phyloP scores from a whole-genome alignment of 2,329 filamentous ascomycete species.

The Ascochyta rabiei region DNA sequence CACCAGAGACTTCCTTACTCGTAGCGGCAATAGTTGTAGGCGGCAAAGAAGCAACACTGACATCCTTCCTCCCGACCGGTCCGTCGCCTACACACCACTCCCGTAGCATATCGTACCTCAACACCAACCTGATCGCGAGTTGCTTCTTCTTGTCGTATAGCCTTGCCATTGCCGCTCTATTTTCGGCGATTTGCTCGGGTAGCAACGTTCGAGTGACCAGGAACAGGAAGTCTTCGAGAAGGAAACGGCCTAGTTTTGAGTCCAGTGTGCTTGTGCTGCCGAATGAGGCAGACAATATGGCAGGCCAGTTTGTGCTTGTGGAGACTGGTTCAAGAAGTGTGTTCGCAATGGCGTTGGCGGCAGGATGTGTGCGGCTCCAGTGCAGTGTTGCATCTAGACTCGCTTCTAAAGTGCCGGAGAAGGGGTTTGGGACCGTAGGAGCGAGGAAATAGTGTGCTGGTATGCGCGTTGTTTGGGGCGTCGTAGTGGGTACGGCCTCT shows the following conservation, averaged over 20 bases:
- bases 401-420: conserved; percentile 28
- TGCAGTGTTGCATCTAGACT: conserved; percentile 31
- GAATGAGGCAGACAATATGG: conserved; percentile 7
- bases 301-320: conserved; percentile 21
- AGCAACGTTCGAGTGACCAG: conserved; percentile 32
- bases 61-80: conserved; percentile 7
- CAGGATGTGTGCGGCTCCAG: conserved; percentile 5
- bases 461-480: not conserved
- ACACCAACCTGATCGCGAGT: conserved; percentile 21
- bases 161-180: conserved; percentile 22
- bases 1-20: not conserved
- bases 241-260: not conserved
- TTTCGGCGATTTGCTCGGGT: conserved; percentile 35
- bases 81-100: conserved; percentile 26
- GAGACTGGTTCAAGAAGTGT: conserved; percentile 14
- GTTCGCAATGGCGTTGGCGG: conserved; percentile 3
- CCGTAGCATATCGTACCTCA: conserved; percentile 39
- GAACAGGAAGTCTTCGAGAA: conserved; percentile 31
- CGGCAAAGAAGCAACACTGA: conserved; percentile 16
- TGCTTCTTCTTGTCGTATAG: conserved; percentile 32
- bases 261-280: not conserved
- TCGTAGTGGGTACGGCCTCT: not conserved
- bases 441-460: conserved; percentile 24
- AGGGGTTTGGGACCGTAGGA: conserved; percentile 32
- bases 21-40: not conserved